Evolutionary conservation across 805 yeast genomes (phyloP).

Genomic region (Zygosaccharomyces bailii): DNA sequence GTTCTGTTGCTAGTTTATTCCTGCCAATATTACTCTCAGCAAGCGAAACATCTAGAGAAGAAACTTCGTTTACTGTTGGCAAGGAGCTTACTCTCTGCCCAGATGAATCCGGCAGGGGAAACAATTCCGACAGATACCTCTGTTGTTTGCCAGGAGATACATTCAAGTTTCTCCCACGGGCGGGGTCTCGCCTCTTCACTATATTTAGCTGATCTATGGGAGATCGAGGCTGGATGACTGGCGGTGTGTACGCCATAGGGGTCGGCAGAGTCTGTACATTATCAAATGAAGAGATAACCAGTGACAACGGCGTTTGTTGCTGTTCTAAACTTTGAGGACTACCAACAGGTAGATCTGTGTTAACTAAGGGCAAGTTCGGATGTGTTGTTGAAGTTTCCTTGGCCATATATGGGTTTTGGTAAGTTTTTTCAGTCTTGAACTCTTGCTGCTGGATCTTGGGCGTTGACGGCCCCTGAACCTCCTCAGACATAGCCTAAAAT

Average conservation of each 20-base stretch:
- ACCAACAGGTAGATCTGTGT: conserved; percentile 5
- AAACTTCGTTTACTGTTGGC: conserved; percentile 24
- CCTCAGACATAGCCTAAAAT: conserved; percentile 10
- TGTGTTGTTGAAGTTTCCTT: neutral
- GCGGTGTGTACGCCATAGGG: conserved; percentile 33
- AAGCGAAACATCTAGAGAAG: conserved; percentile 8
- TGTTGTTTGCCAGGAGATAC: conserved; percentile 14
- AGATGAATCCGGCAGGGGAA: conserved; percentile 18
- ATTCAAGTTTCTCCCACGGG: conserved; percentile 5
- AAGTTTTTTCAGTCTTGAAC: conserved; percentile 11
- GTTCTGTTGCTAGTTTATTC: conserved; percentile 5
- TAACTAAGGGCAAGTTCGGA: conserved; percentile 2
- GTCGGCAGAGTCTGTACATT: conserved; percentile 31
- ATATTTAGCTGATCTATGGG: conserved; percentile 20
- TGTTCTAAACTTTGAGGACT: conserved; percentile 1
- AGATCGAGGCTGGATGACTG: conserved; percentile 17
- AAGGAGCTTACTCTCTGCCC: conserved; percentile 28
- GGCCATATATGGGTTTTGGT: neutral
- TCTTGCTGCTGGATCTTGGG: conserved; percentile 23
- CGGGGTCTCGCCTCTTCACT: conserved; percentile 20
- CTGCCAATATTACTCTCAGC: conserved; percentile 2
- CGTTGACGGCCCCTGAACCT: conserved; percentile 15
- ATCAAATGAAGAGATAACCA: conserved; percentile 25
- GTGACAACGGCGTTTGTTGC: conserved; percentile 22
- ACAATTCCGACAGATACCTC: conserved; percentile 30